These are phyloP conservation scores for Pogostemon cablin DNA, from an alignment of 257 asterid species.

Conservation along the genomic window DNA sequence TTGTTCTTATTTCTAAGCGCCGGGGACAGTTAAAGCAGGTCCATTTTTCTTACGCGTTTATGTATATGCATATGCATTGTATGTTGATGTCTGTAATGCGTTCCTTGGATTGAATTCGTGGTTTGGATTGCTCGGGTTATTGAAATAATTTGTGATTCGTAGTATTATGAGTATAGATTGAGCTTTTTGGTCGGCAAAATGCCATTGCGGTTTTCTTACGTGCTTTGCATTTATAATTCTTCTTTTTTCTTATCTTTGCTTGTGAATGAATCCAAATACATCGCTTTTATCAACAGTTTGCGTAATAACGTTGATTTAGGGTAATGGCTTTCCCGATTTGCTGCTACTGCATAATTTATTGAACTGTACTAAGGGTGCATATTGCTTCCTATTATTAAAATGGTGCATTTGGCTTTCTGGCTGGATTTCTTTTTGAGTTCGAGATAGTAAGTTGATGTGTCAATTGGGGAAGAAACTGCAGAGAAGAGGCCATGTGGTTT, in stretches of 20 bases:
- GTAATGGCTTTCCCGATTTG: background rate
- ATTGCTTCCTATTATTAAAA: background rate
- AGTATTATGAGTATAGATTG: background rate
- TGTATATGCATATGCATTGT: background rate
- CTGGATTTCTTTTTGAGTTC: background rate
- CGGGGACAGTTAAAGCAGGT: slow-evolving; percentile 99
- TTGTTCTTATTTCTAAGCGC: slow-evolving; percentile 84
- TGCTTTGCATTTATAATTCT: background rate
- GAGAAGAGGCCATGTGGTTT: background rate
- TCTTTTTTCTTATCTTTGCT: background rate
- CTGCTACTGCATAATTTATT: background rate
- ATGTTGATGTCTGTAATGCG: background rate
- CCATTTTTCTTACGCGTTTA: background rate
- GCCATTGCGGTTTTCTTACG: slow-evolving; percentile 3
- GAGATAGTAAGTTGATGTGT: background rate
- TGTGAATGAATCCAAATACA: background rate
- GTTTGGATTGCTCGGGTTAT: slow-evolving; percentile 25
- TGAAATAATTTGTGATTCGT: background rate
- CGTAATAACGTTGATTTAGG: background rate
- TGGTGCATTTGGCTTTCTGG: background rate
- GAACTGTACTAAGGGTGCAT: background rate
- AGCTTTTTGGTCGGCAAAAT: slow-evolving; percentile 1
- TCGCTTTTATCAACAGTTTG: background rate
- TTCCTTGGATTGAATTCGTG: slow-evolving; percentile 7
- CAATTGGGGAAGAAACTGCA: background rate